phyloP scores from a whole-genome alignment of 371 early-diverging fungal species.

The Mortierella sp. region DNA sequence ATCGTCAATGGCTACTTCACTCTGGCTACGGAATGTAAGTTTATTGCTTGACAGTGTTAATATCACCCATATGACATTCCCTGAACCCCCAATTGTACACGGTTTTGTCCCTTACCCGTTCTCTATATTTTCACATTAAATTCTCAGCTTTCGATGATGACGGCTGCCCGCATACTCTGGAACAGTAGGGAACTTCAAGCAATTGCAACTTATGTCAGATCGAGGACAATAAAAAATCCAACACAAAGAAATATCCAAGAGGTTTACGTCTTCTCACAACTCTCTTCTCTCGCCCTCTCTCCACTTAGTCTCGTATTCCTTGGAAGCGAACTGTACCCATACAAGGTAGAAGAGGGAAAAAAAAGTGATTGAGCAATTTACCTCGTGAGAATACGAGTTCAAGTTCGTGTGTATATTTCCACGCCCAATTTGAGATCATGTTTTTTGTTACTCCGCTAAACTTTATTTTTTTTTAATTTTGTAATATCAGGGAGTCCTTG shows the following conservation, averaged over 20 bases:
- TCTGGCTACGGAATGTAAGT: conserved; percentile 73
- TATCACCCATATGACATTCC: neutral
- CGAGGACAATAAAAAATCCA: neutral
- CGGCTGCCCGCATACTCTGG: conserved; percentile 78
- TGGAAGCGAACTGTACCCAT: conserved; percentile 77
- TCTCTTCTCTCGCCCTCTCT: neutral
- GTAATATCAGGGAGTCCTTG: conserved; percentile 66
- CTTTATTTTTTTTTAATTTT: conserved; percentile 1
- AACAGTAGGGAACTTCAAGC: conserved; percentile 65
- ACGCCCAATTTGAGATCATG: too few relatives aligned
- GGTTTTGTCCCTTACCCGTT: neutral
- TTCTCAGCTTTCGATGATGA: conserved; percentile 72
- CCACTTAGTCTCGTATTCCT: conserved; percentile 68
- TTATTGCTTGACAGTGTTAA: too few relatives aligned
- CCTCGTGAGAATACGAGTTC: conserved; percentile 9
- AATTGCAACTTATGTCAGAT: neutral
- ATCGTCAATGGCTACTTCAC: conserved; percentile 76
- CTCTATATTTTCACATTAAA: neutral
- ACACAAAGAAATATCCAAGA: neutral
- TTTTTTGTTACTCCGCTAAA: conserved; percentile 9
- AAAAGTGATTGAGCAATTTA: neutral
- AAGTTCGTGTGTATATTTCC: neutral
- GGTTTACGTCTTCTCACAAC: neutral
- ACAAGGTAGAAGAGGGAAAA: conserved; percentile 59
- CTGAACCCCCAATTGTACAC: neutral